Conservation (phyloP, 1,139 yeast species). For the Nakaseomyces bracarensis region DNA sequence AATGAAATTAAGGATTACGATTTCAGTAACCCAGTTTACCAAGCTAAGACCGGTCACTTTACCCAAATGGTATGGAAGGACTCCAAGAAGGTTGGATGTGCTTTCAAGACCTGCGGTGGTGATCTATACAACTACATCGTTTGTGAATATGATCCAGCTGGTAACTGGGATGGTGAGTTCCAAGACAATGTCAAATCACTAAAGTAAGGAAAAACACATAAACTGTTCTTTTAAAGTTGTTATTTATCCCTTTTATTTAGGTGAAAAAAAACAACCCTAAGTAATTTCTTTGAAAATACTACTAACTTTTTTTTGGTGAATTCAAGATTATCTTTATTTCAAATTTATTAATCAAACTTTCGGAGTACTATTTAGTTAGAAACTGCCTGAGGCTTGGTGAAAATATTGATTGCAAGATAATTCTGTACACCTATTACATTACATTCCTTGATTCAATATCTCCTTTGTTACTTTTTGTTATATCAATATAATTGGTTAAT, state of each 20-base stretch:
- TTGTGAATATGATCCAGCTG: constrained; percentile 53
- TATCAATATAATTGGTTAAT: no score
- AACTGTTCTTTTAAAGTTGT: not conserved
- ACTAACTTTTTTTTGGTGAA: not conserved
- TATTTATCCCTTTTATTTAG: not conserved
- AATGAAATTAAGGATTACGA: constrained; percentile 54
- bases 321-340: no score
- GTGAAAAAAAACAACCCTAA: not conserved
- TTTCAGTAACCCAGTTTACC: constrained; percentile 38
- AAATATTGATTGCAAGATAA: no score
- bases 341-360: no score
- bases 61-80: constrained; percentile 79
- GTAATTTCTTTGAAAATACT: not conserved
- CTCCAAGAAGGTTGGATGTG: constrained; percentile 67
- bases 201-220: constrained; percentile 7
- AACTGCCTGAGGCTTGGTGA: no score
- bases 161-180: constrained; percentile 44
- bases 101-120: constrained; percentile 40
- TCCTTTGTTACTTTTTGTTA: no score
- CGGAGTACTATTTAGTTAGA: no score
- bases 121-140: constrained; percentile 48
- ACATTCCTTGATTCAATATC: no score
- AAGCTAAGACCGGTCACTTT: constrained; percentile 56
- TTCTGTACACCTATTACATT: no score
- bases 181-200: constrained; percentile 27